Conservation (phyloP, 305 asterid species). For the Withania somnifera region DNA sequence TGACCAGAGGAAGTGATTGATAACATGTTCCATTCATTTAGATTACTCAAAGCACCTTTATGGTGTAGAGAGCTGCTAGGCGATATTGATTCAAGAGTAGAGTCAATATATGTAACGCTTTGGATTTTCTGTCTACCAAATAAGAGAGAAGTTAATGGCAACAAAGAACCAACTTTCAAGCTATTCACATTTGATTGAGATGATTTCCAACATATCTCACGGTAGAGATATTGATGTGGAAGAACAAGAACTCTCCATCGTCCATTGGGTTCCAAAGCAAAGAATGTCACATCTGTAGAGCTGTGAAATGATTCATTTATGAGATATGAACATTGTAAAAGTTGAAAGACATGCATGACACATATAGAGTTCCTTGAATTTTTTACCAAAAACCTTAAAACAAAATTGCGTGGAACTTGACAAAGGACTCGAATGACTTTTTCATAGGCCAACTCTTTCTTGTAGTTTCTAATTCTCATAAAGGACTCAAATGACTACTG, state of each 20-base stretch:
- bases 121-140: slow-evolving; percentile 1
- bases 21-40: neutral
- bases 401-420: neutral
- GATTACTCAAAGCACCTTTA: slow-evolving; percentile 8
- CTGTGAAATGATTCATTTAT: slow-evolving; percentile 2
- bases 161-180: slow-evolving; percentile 8
- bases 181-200: slow-evolving; percentile 8
- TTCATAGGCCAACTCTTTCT: neutral
- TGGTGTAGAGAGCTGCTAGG: neutral
- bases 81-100: slow-evolving; percentile 1
- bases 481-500: neutral
- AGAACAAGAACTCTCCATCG: slow-evolving; percentile 1
- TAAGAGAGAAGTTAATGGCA: slow-evolving; percentile 5
- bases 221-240: slow-evolving; percentile 4
- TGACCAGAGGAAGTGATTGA: slow-evolving; percentile 6
- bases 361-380: neutral
- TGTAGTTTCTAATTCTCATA: neutral
- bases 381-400: neutral
- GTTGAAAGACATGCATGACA: neutral
- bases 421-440: neutral
- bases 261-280: neutral
- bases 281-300: neutral
- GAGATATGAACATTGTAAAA: neutral
- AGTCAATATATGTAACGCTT: neutral
- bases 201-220: neutral